Evolutionary conservation across 768 basidiomycete species (phyloP).

Genomic region (Boletus rufocinnamomeus): DNA sequence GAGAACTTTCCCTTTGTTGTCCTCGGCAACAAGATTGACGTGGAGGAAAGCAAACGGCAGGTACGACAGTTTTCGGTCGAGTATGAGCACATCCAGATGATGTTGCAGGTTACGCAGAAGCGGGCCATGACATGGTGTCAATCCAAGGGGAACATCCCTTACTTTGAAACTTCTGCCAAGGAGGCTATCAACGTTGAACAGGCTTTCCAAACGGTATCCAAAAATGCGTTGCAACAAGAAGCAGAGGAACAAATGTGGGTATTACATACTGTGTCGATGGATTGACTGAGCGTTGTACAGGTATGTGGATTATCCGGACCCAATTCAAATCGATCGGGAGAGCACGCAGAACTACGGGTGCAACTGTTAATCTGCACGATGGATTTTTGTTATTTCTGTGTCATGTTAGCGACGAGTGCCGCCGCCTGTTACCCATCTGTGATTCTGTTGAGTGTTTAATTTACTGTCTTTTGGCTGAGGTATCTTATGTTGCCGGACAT

Average conservation of each 20-base stretch:
- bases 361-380: constrained; percentile 64
- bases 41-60: constrained; percentile 98
- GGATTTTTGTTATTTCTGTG: constrained; percentile 30
- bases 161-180: constrained; percentile 99
- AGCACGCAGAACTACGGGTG: constrained; percentile 89
- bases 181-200: constrained; percentile 99
- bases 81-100: constrained; percentile 1
- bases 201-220: constrained; percentile 99
- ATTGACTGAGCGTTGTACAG: constrained; percentile 44
- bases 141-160: constrained; percentile 98
- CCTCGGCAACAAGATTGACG: constrained; percentile 99
- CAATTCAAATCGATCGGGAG: constrained; percentile 95
- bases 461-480: constrained; percentile 26
- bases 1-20: constrained; percentile 99
- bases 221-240: constrained; percentile 98
- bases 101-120: constrained; percentile 89
- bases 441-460: constrained; percentile 37
- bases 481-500: constrained; percentile 29
- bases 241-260: constrained; percentile 92
- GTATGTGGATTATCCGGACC: constrained; percentile 98
- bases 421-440: constrained; percentile 37
- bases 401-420: constrained; percentile 26
- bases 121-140: constrained; percentile 99
- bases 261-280: constrained; percentile 11
- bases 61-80: constrained; percentile 42